These are phyloP conservation scores for Bidens hawaiensis DNA, from an alignment of 140 eudicot genomes.

Conservation along the genomic window DNA sequence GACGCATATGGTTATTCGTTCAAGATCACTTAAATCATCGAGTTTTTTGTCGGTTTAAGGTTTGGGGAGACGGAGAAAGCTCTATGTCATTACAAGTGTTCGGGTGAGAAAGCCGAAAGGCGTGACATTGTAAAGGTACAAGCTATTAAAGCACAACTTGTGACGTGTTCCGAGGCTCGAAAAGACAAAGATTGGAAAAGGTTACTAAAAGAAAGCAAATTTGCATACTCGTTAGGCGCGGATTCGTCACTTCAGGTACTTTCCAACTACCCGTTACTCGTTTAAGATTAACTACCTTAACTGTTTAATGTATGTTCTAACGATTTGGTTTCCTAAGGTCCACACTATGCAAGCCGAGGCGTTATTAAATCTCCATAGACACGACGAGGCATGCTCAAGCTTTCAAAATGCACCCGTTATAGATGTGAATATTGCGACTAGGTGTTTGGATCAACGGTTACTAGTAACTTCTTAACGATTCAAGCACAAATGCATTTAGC, in stretches of 20 bases:
- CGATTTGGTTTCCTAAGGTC: constrained; percentile 33
- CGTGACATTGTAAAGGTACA: constrained; percentile 47
- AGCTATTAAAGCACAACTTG: constrained; percentile 40
- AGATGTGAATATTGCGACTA: constrained; percentile 31
- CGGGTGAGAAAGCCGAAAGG: constrained; percentile 44
- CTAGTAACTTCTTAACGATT: constrained; percentile 35
- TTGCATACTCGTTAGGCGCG: constrained; percentile 52
- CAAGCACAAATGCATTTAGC: constrained; percentile 58
- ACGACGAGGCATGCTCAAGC: constrained; percentile 57
- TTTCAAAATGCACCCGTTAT: constrained; percentile 45
- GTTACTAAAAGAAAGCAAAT: constrained; percentile 44
- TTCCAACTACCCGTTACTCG: neutral
- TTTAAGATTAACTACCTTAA: neutral
- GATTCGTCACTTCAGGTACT: constrained; percentile 75
- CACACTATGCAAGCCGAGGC: constrained; percentile 78
- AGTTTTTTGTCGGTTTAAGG: constrained; percentile 26
- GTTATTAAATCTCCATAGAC: constrained; percentile 54
- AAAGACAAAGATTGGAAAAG: constrained; percentile 44
- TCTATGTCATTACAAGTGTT: constrained; percentile 56
- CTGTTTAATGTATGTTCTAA: neutral
- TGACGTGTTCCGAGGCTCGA: constrained; percentile 37
- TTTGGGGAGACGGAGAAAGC: constrained; percentile 78
- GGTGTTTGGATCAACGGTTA: constrained; percentile 42
- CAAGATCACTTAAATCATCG: neutral
- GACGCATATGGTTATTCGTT: neutral